phyloP scores from a whole-genome alignment of 371 early-diverging fungal genomes.

The Saksenaea oblongispora region DNA sequence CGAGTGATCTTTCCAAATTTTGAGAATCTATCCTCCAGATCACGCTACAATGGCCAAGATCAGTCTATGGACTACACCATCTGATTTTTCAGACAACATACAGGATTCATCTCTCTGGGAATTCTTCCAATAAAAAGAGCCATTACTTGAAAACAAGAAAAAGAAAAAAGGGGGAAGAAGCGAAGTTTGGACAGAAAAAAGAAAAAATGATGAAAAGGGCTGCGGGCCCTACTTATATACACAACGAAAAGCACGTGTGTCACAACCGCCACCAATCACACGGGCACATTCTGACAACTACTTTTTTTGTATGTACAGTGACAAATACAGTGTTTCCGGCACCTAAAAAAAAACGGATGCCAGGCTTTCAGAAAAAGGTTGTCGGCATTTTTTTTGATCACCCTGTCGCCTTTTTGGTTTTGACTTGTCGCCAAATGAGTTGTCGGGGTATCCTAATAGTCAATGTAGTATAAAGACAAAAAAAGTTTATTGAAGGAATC shows the following conservation, averaged over 20 bases:
- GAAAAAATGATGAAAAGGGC: background rate
- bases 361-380: too few species aligned
- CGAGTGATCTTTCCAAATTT: conserved; percentile 77
- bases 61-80: background rate
- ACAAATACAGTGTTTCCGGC: too few species aligned
- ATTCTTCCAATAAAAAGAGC: conserved; percentile 47
- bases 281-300: too few species aligned
- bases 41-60: conserved; percentile 39
- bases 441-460: too few species aligned
- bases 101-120: conserved; percentile 35
- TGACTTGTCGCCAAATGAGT: too few species aligned
- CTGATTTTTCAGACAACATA: conserved; percentile 15
- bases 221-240: background rate
- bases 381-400: too few species aligned
- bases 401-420: too few species aligned
- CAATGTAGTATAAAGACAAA: too few species aligned
- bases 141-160: conserved; percentile 18
- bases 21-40: conserved; percentile 73
- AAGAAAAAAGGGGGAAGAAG: conserved; percentile 9
- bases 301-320: too few species aligned
- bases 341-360: too few species aligned
- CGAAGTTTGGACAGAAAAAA: background rate
- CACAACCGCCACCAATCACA: too few species aligned
- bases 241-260: background rate
- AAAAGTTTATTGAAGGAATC: too few species aligned